Evolutionary conservation across 805 yeast species (phyloP).

Genomic region (Schwanniomyces pseudopolymorphus): DNA sequence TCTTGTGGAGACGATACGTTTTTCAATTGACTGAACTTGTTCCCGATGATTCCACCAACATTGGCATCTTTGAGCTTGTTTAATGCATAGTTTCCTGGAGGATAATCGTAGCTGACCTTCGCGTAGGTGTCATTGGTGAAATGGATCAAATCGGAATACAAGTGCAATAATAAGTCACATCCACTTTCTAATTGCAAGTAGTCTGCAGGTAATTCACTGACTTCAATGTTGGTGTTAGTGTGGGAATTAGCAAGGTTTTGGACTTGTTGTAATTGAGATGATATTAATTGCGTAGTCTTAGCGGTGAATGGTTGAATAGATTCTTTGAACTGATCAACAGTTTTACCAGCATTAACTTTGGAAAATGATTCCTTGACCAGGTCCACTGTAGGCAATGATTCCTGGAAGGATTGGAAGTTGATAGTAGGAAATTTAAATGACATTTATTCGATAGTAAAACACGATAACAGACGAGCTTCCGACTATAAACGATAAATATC

Average conservation of each 20-base stretch:
- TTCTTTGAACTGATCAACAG: conserved; percentile 45
- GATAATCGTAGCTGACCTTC: conserved; percentile 77
- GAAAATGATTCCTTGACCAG: conserved; percentile 36
- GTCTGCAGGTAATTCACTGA: conserved; percentile 72
- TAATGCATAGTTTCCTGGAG: conserved; percentile 55
- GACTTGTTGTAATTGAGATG: conserved; percentile 59
- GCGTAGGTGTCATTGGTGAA: conserved; percentile 57
- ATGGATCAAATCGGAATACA: conserved; percentile 51
- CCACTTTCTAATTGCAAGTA: conserved; percentile 66
- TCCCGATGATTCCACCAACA: conserved; percentile 56
- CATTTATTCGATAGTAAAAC: conserved; percentile 15
- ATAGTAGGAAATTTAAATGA: conserved; percentile 40
- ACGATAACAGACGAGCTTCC: no score
- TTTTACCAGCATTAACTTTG: conserved; percentile 37
- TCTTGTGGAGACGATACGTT: conserved; percentile 67
- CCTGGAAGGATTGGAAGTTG: conserved; percentile 40
- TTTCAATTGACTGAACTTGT: conserved; percentile 58
- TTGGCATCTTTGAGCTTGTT: conserved; percentile 64
- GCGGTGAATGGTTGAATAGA: conserved; percentile 54
- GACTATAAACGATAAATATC: no score
- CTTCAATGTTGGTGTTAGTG: conserved; percentile 48
- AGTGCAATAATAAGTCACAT: conserved; percentile 61
- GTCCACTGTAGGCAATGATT: conserved; percentile 41
- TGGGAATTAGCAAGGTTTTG: conserved; percentile 36
- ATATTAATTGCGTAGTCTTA: conserved; percentile 58